Evolutionary conservation across 75 land plant species (phyloP).

Genomic region (Chamaecyparis obtusa): DNA sequence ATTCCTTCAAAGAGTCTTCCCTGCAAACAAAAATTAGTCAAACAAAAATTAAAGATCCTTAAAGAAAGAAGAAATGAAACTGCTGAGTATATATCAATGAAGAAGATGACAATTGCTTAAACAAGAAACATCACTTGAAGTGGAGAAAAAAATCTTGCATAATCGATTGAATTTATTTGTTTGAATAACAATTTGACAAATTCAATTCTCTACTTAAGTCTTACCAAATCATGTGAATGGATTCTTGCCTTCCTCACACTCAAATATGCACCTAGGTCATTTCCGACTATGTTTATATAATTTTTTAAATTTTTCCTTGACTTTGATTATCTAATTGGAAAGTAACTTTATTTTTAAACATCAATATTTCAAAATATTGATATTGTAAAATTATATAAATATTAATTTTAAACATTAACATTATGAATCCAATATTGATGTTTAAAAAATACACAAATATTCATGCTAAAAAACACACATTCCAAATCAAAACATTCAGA

Average conservation of each 20-base stretch:
- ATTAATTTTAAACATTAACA: too few relatives aligned
- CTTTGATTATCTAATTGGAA: too few relatives aligned
- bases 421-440: too few relatives aligned
- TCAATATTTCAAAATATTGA: too few relatives aligned
- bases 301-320: too few relatives aligned
- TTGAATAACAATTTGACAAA: conserved; percentile 83
- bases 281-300: too few relatives aligned
- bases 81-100: background rate
- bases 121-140: background rate
- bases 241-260: conserved; percentile 63
- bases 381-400: too few relatives aligned
- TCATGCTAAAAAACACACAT: too few relatives aligned
- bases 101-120: background rate
- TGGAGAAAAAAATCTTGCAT: conserved; percentile 20
- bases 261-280: too few relatives aligned
- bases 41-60: background rate
- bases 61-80: background rate
- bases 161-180: conserved; percentile 64
- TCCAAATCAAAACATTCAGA: too few relatives aligned
- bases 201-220: conserved; percentile 89
- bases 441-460: too few relatives aligned
- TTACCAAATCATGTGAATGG: conserved; percentile 73
- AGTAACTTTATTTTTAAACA: too few relatives aligned
- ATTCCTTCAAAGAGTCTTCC: conserved; percentile 54
- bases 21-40: conserved; percentile 18